Evolutionary conservation across 305 asterid species (phyloP).

Genomic region (Euphrasia arctica): DNA sequence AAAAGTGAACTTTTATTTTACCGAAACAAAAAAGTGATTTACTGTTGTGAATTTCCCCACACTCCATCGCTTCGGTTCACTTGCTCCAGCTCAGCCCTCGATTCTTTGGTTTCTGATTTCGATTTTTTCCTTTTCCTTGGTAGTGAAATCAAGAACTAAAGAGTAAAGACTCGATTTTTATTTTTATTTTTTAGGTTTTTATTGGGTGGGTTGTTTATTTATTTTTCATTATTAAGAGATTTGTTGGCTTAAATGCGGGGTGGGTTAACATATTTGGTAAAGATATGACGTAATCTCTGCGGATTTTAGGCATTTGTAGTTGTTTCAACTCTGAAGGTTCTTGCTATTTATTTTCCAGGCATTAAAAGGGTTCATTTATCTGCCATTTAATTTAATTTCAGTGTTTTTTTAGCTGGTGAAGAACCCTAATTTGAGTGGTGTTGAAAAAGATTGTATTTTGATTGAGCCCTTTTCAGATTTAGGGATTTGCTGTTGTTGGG

Average conservation of each 20-base stretch:
- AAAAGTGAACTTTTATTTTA: constrained; percentile 46
- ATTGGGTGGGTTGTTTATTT: constrained; percentile 34
- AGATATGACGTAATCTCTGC: constrained; percentile 48
- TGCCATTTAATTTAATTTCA: neutral
- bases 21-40: constrained; percentile 46
- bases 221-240: constrained; percentile 30
- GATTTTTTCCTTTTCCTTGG: neutral
- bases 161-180: constrained; percentile 39
- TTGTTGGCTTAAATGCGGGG: constrained; percentile 41
- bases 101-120: constrained; percentile 23
- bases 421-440: constrained; percentile 15
- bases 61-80: constrained; percentile 45
- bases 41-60: constrained; percentile 39
- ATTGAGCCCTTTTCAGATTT: constrained; percentile 23
- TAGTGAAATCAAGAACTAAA: constrained; percentile 35
- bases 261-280: constrained; percentile 43
- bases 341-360: constrained; percentile 20
- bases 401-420: neutral
- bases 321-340: constrained; percentile 22
- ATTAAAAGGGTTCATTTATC: constrained; percentile 23
- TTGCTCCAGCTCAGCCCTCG: constrained; percentile 39
- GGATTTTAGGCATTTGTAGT: constrained; percentile 31
- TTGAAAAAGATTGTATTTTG: constrained; percentile 30
- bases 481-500: neutral
- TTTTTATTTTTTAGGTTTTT: constrained; percentile 25